Conservation (phyloP, 1,284 basidiomycete species). For the Termitomyces sp. region DNA sequence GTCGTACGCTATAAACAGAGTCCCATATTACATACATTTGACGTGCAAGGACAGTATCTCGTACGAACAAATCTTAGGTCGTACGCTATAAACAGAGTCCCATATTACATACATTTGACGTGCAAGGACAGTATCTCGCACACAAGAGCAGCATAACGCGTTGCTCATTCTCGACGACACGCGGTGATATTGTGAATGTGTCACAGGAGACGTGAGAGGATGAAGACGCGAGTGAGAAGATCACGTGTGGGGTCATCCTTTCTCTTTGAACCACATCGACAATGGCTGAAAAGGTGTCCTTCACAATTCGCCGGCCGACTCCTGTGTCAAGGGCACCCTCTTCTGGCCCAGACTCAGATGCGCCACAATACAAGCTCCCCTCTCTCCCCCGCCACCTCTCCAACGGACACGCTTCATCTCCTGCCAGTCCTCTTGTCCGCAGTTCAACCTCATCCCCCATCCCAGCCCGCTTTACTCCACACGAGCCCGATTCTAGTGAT, state of each 20-base stretch:
- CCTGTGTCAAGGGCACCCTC: slow-evolving; percentile 56
- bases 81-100: background rate
- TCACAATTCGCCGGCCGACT: slow-evolving; percentile 68
- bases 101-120: slow-evolving; percentile 16
- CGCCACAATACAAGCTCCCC: slow-evolving; percentile 49
- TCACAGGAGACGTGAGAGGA: background rate
- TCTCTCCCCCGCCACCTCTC: slow-evolving; percentile 51
- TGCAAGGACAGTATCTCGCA: slow-evolving; percentile 22
- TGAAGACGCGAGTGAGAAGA: background rate
- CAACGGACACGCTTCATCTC: slow-evolving; percentile 28
- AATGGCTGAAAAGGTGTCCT: slow-evolving; percentile 56
- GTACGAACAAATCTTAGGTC: slow-evolving; percentile 1
- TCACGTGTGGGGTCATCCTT: slow-evolving; percentile 11
- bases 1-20: background rate
- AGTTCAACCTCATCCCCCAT: slow-evolving; percentile 40
- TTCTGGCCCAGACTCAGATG: slow-evolving; percentile 54
- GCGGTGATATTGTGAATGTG: slow-evolving; percentile 22
- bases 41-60: slow-evolving; percentile 20
- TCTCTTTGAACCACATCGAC: slow-evolving; percentile 14
- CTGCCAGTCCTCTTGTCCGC: slow-evolving; percentile 55
- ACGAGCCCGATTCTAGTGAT: slow-evolving; percentile 56
- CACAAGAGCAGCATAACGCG: slow-evolving; percentile 21
- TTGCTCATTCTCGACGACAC: slow-evolving; percentile 11
- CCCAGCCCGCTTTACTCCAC: slow-evolving; percentile 19
- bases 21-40: slow-evolving; percentile 13